phyloP scores from a whole-genome alignment of 2,329 filamentous ascomycete species.

The Didymellaceae sp. region DNA sequence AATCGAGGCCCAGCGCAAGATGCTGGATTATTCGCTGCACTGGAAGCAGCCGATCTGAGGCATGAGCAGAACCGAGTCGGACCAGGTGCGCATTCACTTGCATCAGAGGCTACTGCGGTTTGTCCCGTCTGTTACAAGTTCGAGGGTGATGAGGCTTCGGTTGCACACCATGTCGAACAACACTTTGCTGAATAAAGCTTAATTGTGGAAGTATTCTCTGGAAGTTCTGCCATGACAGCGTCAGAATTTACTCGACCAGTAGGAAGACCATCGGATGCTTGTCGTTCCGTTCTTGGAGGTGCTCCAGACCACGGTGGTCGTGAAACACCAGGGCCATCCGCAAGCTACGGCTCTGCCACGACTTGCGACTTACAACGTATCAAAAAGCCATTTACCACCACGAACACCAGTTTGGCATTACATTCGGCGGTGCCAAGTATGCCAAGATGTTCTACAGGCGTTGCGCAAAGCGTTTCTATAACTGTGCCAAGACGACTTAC shows the following conservation, averaged over 20 bases:
- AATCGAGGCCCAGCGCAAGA: conserved; percentile 12
- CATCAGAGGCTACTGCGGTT: conserved; percentile 29
- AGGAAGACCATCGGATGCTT: not conserved
- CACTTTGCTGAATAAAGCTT: conserved; percentile 55
- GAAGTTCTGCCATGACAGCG: not conserved
- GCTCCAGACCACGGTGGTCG: conserved; percentile 3
- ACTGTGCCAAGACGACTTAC: conserved; percentile 4
- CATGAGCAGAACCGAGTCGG: conserved; percentile 37
- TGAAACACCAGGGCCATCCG: conserved; percentile 12
- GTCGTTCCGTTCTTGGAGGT: not conserved
- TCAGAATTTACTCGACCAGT: not conserved
- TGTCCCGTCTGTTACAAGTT: conserved; percentile 73
- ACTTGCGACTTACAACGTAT: conserved; percentile 16
- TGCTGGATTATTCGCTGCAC: conserved; percentile 27
- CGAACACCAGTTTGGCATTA: not conserved
- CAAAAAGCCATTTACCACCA: not conserved
- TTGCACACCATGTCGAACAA: conserved; percentile 69
- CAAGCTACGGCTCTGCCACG: conserved; percentile 16
- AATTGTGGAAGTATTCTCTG: not conserved
- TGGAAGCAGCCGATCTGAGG: conserved; percentile 37
- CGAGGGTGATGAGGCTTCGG: conserved; percentile 71
- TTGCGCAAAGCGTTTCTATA: conserved; percentile 27
- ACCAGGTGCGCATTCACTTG: conserved; percentile 29
- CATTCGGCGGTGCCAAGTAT: conserved; percentile 7
- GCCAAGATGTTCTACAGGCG: conserved; percentile 22